These are phyloP conservation scores for Marchantia paleacea DNA, from an alignment of 225 moss, liverwort and hornwort species.

Conservation along the genomic window DNA sequence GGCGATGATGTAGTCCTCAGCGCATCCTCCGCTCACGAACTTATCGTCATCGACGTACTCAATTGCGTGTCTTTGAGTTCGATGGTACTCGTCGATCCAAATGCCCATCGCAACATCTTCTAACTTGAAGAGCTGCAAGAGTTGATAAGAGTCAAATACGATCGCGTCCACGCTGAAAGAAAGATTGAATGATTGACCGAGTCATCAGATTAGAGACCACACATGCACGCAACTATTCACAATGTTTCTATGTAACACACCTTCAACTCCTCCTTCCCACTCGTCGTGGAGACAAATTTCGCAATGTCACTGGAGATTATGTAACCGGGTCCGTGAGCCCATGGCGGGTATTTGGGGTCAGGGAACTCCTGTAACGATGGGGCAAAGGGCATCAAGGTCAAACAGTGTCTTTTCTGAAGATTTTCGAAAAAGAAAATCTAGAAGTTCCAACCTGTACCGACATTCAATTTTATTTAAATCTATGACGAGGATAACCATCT, in stretches of 20 bases:
- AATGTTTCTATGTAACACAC: slow-evolving; percentile 8
- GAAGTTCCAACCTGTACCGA: not conserved
- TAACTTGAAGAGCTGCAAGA: slow-evolving; percentile 76
- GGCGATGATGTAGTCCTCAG: slow-evolving; percentile 58
- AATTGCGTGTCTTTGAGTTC: slow-evolving; percentile 37
- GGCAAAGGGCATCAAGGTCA: not conserved
- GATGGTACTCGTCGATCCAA: slow-evolving; percentile 67
- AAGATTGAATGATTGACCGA: not conserved
- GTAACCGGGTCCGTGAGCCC: slow-evolving; percentile 58
- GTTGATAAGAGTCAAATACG: not conserved
- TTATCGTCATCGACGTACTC: slow-evolving; percentile 50
- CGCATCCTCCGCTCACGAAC: slow-evolving; percentile 56
- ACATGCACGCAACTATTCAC: too few species aligned
- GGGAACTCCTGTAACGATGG: slow-evolving; percentile 35
- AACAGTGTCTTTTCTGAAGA: not conserved
- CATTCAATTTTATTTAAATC: not conserved
- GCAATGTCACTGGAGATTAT: slow-evolving; percentile 46
- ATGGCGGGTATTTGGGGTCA: slow-evolving; percentile 34
- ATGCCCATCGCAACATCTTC: slow-evolving; percentile 99
- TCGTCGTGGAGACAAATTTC: slow-evolving; percentile 29
- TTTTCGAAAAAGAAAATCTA: not conserved
- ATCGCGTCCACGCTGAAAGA: too few species aligned
- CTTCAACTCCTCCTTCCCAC: slow-evolving; percentile 33
- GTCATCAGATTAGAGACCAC: too few species aligned
- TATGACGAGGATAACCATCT: not conserved